Base-by-base conservation (phyloP, 176 grass and related monocot genomes). In the Melocanna baccifera region DNA sequence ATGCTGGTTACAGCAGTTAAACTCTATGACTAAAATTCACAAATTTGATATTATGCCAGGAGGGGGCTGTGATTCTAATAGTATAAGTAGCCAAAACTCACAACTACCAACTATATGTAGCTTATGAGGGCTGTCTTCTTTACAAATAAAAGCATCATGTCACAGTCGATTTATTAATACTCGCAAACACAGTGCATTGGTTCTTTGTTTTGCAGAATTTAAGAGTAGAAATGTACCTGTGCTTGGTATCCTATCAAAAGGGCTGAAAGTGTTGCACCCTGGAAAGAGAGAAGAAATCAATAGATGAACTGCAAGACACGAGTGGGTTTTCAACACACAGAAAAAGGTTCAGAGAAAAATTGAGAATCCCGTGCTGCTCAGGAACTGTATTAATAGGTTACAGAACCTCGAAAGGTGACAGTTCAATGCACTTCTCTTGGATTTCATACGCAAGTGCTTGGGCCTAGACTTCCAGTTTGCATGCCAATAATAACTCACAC, bases 221-320 rank as follows among this genome's bases (percentile, higher is more conserved):
- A 80, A 26, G 14, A 83, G 74, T 69, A 70, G 0, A 73, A 62
- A 7, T 43, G 51, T 83, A 92, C 92, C 88, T 94, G 91, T 77
- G 87, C 82, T 83, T 95, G 95, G 72, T 98, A 93, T 42, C 96
- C 87, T 62, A 91, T 88, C 84, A 98, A 40, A 81, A 98, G 77
- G 66, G 89, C 92, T 37, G 96, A 86, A 77, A 98, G 71, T 45
- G 85, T 90, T 58, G 93, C 91, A 26, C 96, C 92, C 96, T 95
- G 82, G 56, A 87, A 91, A 45, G 9, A 55, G 28, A 51, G 36
- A 70, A 69, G 4, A 70, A 87, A 37, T 45, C 14, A 78, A 78
- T 14, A 40, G 39, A 82, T 78, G 46, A 78, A 29, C 45, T 20
- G 32, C n/a, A 69, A 25, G 62, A 62, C 20, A 62, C 2, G 16